Conservation (phyloP, 1,284 basidiomycete species). For the Trichosporon coremiiforme region DNA sequence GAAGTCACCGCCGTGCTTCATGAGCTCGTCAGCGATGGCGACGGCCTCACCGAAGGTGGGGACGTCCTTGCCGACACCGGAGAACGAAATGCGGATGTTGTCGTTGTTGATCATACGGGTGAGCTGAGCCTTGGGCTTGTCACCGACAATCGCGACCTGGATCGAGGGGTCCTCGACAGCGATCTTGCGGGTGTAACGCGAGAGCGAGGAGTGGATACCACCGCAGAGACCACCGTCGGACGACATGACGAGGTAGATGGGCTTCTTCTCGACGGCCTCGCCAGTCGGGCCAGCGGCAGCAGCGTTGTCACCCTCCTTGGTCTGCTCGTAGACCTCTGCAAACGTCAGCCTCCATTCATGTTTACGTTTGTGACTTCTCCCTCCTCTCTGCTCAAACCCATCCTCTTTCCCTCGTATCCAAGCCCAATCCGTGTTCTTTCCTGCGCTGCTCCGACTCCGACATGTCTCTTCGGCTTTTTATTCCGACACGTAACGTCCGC, state of each 20-base stretch:
- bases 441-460: not conserved
- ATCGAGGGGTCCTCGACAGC: constrained; percentile 64
- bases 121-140: constrained; percentile 97
- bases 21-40: constrained; percentile 88
- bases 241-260: constrained; percentile 89
- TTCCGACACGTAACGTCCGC: not conserved
- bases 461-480: not conserved
- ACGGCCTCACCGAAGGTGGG: constrained; percentile 96
- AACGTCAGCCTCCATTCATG: not conserved
- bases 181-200: constrained; percentile 75
- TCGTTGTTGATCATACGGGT: constrained; percentile 64
- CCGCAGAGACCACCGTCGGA: constrained; percentile 99
- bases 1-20: constrained; percentile 80
- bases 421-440: not conserved
- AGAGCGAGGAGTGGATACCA: constrained; percentile 98
- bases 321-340: constrained; percentile 77
- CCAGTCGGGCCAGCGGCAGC: constrained; percentile 58
- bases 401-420: not conserved
- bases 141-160: constrained; percentile 84
- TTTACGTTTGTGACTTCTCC: not conserved
- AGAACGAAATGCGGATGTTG: constrained; percentile 85
- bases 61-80: constrained; percentile 95
- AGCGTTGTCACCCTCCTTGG: constrained; percentile 51
- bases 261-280: constrained; percentile 62
- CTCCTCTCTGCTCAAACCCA: too few relatives aligned